Base-by-base conservation (phyloP, 768 basidiomycete species). In the Pleurotus salmoneostramineus region DNA sequence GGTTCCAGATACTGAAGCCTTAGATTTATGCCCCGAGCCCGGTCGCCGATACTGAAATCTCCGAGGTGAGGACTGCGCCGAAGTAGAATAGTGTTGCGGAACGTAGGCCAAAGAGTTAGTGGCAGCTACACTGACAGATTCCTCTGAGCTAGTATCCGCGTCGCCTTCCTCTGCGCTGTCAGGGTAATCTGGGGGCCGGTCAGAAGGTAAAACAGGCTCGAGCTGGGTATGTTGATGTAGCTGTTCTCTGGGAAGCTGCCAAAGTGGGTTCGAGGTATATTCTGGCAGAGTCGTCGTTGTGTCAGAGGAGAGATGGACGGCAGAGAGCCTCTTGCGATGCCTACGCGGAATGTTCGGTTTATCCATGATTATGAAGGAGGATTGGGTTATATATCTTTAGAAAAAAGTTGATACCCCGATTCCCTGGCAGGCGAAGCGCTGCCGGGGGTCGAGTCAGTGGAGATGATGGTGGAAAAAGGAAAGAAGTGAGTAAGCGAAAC, bases 121-220 rank as follows among this genome's bases (percentile, higher is more conserved):
- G 15, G 52, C 40, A 17, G 52, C 43, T 7, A 27, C 52, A 31
- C 36, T 55, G 52, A 56, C 65, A 57, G 62, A 66, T 55, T 63
- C 63, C 44, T 63, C 63, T 15, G 74, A 71, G 66, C 84, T 83
- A 1, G 83, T 81, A 65, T 90, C 88, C 40, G 80, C 83, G 75
- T 91, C 89, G 12, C 81, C 87, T 65, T 91, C 89, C 66, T 90
- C 85, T 62, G 86, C 83, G 58, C 87, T 88, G 65, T 88, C 85
- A 48, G 88, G 82, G 64, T 91, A 91, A 65, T 88, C 87, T 36
- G 89, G 89, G 12, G 89, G 88, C 37, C 71, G 76, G 69, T 89
- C 88, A 42, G 73, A 79, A n/a, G 76, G 72, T 6, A 65, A 64
- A 55, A 52, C 70, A 62, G 44, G 66, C 60, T 48, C 64, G 65